Conservation (phyloP, 2,329 filamentous ascomycete species). For the Arthroderma sp. region DNA sequence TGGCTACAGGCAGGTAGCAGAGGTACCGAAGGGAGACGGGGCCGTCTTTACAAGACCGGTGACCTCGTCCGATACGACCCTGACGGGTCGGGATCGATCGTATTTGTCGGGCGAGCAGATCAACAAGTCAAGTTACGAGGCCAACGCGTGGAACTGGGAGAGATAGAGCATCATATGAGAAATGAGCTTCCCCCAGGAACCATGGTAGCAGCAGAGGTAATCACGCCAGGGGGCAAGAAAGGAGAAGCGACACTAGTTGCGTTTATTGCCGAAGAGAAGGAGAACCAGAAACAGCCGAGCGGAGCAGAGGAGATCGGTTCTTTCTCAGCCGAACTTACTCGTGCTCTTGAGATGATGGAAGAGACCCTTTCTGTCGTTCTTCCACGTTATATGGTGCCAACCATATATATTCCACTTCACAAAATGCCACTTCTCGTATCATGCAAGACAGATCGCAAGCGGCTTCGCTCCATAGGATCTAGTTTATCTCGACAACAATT, state of each 20-base stretch:
- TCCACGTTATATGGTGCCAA: conserved; percentile 3
- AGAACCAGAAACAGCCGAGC: conserved; percentile 17
- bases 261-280: conserved; percentile 26
- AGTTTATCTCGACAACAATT: conserved; percentile 10
- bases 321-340: conserved; percentile 16
- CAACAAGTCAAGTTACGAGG: conserved; percentile 24
- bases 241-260: conserved; percentile 36
- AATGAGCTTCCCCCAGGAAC: conserved; percentile 27
- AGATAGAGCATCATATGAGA: conserved; percentile 20
- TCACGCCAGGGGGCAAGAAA: conserved; percentile 30
- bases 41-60: conserved; percentile 23
- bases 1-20: conserved; percentile 9
- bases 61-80: conserved; percentile 22
- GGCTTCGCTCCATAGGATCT: not conserved
- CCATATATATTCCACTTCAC: conserved; percentile 1
- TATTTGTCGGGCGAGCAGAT: conserved; percentile 23
- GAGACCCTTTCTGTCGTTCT: conserved; percentile 21
- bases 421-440: conserved; percentile 1
- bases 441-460: conserved; percentile 1
- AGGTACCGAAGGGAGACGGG: conserved; percentile 4
- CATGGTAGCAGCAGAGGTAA: conserved; percentile 38
- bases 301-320: conserved; percentile 18
- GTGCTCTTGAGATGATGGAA: conserved; percentile 22
- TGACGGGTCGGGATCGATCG: conserved; percentile 19
- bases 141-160: conserved; percentile 24